phyloP scores from a whole-genome alignment of 352 stramenopile genomes.

The Phytophthora quininea region DNA sequence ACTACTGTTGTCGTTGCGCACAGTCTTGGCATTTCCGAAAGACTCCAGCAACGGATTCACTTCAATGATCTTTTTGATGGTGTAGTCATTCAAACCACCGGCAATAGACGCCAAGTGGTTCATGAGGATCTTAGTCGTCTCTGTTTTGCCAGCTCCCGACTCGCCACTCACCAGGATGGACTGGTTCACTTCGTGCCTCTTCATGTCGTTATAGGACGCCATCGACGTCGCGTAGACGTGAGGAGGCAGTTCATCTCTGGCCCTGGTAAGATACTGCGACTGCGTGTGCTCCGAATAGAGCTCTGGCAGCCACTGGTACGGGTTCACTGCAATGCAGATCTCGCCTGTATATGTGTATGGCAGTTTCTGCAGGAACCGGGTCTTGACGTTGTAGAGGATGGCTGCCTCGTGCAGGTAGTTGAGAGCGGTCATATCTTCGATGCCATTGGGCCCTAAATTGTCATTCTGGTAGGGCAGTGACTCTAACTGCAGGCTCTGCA shows the following conservation, averaged over 20 bases:
- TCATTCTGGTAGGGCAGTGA: constrained; percentile 84
- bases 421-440: constrained; percentile 89
- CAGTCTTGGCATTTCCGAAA: constrained; percentile 93
- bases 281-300: constrained; percentile 85
- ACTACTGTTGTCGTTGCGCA: constrained; percentile 96
- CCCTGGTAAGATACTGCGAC: constrained; percentile 66
- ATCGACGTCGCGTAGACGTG: constrained; percentile 80
- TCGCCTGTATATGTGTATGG: constrained; percentile 97
- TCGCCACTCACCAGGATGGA: constrained; percentile 89
- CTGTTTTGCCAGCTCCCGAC: constrained; percentile 87
- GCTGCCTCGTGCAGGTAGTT: constrained; percentile 91
- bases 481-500: constrained; percentile 72
- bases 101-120: constrained; percentile 82
- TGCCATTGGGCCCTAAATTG: constrained; percentile 55
- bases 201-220: constrained; percentile 75
- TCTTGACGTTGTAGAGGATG: constrained; percentile 93
- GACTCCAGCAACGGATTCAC: constrained; percentile 86
- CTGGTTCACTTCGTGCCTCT: constrained; percentile 69
- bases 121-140: constrained; percentile 92
- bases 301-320: constrained; percentile 92
- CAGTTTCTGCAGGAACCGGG: constrained; percentile 80
- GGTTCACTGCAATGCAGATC: constrained; percentile 97
- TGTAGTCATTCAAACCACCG: constrained; percentile 68
- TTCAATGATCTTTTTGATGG: constrained; percentile 85
- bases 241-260: constrained; percentile 61